phyloP scores from a whole-genome alignment of 495 filamentous ascomycete species.

The Penicillium alfredii region DNA sequence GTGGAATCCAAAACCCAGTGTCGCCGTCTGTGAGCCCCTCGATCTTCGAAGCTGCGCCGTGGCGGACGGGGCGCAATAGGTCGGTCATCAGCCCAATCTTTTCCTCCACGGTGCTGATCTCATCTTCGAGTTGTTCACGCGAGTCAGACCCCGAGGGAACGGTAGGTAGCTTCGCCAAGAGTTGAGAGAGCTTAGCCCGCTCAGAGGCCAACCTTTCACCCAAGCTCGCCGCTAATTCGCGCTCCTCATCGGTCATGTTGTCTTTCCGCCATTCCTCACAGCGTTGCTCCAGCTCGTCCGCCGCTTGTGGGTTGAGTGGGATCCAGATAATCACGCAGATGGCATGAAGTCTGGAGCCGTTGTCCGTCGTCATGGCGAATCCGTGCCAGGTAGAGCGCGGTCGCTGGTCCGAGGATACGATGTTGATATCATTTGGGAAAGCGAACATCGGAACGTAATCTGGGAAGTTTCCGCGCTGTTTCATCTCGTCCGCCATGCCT shows the following conservation, averaged over 20 bases:
- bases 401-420: constrained; percentile 90
- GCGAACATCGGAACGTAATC: constrained; percentile 99
- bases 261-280: constrained; percentile 91
- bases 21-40: constrained; percentile 94
- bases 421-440: constrained; percentile 95
- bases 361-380: constrained; percentile 93
- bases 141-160: constrained; percentile 72
- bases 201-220: constrained; percentile 87
- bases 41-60: constrained; percentile 93
- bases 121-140: constrained; percentile 80
- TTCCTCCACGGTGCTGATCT: constrained; percentile 93
- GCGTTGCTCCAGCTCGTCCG: constrained; percentile 81
- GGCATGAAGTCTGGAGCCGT: constrained; percentile 86
- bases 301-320: constrained; percentile 71
- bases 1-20: constrained; percentile 93
- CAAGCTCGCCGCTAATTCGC: constrained; percentile 87
- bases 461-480: constrained; percentile 80
- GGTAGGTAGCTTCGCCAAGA: constrained; percentile 75
- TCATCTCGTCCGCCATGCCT: constrained; percentile 70
- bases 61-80: constrained; percentile 83
- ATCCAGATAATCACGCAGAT: constrained; percentile 92
- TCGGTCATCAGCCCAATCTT: constrained; percentile 97
- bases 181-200: constrained; percentile 79
- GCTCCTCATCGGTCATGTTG: constrained; percentile 94
- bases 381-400: constrained; percentile 96